Evolutionary conservation across 2,329 filamentous ascomycete genomes (phyloP).

Genomic region (Penicillium sp.): DNA sequence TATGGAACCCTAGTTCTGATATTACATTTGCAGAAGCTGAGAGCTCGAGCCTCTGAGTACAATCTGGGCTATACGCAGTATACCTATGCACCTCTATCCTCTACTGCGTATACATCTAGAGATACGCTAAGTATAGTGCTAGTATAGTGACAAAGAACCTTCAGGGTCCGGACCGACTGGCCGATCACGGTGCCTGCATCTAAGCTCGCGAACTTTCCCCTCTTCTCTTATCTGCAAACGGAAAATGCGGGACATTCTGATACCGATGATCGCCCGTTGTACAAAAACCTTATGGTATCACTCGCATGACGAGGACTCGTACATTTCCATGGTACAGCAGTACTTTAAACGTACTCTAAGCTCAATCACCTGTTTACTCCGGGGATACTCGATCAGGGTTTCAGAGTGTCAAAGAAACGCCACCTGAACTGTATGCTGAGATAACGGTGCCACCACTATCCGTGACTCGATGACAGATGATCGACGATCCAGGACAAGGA

Average conservation of each 20-base stretch:
- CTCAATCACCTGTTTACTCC: neutral
- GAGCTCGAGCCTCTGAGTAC: constrained; percentile 3
- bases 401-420: constrained; percentile 5
- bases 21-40: neutral
- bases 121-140: too few relatives aligned
- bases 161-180: constrained; percentile 17
- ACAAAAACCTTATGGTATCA: neutral
- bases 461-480: constrained; percentile 3
- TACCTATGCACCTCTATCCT: too few relatives aligned
- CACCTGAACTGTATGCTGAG: constrained; percentile 8
- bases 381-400: neutral
- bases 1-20: neutral
- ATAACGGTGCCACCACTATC: neutral
- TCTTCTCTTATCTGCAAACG: constrained; percentile 13
- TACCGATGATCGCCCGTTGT: constrained; percentile 12
- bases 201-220: constrained; percentile 1
- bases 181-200: constrained; percentile 16
- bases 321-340: constrained; percentile 14
- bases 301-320: constrained; percentile 12
- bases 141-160: too few relatives aligned
- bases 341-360: constrained; percentile 11
- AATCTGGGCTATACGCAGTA: constrained; percentile 1
- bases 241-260: constrained; percentile 9
- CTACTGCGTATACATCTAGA: too few relatives aligned
- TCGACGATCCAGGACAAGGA: neutral